Evolutionary conservation across 2,329 filamentous ascomycete species (phyloP).

Genomic region (Pseudonectria buxi): DNA sequence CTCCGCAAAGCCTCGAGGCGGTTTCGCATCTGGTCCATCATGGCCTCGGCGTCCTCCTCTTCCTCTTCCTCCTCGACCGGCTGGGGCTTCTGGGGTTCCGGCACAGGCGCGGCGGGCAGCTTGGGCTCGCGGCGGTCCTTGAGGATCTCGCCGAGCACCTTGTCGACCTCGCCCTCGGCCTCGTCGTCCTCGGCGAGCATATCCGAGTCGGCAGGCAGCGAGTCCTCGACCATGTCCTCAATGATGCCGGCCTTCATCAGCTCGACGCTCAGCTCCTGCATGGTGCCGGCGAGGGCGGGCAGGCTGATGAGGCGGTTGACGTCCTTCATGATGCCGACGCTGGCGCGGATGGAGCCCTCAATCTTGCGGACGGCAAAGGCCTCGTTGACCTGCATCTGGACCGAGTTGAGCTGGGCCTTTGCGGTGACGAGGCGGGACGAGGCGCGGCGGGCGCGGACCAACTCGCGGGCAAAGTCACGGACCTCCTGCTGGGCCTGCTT

Average conservation of each 20-base stretch:
- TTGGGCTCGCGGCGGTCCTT: slow-evolving; percentile 66
- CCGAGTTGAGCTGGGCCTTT: slow-evolving; percentile 85
- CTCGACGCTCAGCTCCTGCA: slow-evolving; percentile 81
- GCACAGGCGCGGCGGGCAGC: slow-evolving; percentile 48
- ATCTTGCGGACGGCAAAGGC: slow-evolving; percentile 95
- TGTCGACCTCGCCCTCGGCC: slow-evolving; percentile 77
- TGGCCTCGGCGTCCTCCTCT: slow-evolving; percentile 78
- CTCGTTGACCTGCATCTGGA: slow-evolving; percentile 97
- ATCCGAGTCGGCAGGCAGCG: slow-evolving; percentile 67
- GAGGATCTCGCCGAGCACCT: slow-evolving; percentile 84
- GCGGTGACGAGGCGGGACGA: slow-evolving; percentile 69
- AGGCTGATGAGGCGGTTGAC: slow-evolving; percentile 80
- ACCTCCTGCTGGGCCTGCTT: slow-evolving; percentile 76
- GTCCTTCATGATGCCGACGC: slow-evolving; percentile 93
- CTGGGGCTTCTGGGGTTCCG: slow-evolving; percentile 45
- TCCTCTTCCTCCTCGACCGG: slow-evolving; percentile 48
- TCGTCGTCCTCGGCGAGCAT: slow-evolving; percentile 71
- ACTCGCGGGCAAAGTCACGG: slow-evolving; percentile 80
- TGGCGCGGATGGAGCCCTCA: slow-evolving; percentile 80
- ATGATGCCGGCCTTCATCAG: slow-evolving; percentile 93
- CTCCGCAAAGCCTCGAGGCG: slow-evolving; percentile 86
- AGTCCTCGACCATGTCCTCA: slow-evolving; percentile 93
- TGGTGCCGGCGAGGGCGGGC: slow-evolving; percentile 80
- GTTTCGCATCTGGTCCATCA: slow-evolving; percentile 91
- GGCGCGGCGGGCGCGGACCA: slow-evolving; percentile 76